These are phyloP conservation scores for Peronospora belbahrii DNA, from an alignment of 352 stramenopile genomes.

Conservation along the genomic window DNA sequence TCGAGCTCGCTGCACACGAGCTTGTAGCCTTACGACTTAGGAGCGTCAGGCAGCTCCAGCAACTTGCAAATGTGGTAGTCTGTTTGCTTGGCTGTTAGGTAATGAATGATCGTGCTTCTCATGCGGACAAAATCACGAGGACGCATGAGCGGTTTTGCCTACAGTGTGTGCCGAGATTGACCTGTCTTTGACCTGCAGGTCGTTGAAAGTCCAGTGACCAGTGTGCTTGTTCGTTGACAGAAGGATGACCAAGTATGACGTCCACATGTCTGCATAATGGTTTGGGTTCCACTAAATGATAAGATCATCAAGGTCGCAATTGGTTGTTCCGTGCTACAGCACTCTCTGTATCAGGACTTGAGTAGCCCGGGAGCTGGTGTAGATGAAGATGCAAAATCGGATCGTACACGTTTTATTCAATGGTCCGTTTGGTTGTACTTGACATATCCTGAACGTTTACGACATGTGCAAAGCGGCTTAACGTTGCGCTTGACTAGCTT, in stretches of 20 bases:
- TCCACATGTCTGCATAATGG: slow-evolving; percentile 30
- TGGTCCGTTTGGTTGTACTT: slow-evolving; percentile 15
- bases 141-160: slow-evolving; percentile 21
- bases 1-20: slow-evolving; percentile 34
- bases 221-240: slow-evolving; percentile 19
- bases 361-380: not conserved
- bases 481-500: slow-evolving; percentile 44
- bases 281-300: slow-evolving; percentile 31
- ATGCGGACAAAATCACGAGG: slow-evolving; percentile 39
- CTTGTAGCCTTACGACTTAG: slow-evolving; percentile 25
- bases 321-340: slow-evolving; percentile 33
- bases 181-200: slow-evolving; percentile 31
- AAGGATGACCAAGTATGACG: slow-evolving; percentile 32
- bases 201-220: slow-evolving; percentile 22
- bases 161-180: too few species aligned
- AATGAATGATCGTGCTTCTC: slow-evolving; percentile 33
- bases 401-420: slow-evolving; percentile 8
- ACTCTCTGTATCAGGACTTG: slow-evolving; percentile 15
- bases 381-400: slow-evolving; percentile 8
- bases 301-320: slow-evolving; percentile 38
- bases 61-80: slow-evolving; percentile 44
- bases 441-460: slow-evolving; percentile 22
- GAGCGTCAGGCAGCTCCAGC: slow-evolving; percentile 26
- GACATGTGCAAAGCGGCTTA: slow-evolving; percentile 30
- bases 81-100: slow-evolving; percentile 32